A percentile compares a stretch with the other conserved stretches of the same genome.
phyloP scores from a whole-genome alignment of 1,284 basidiomycete species.

The Boletus smithii region DNA sequence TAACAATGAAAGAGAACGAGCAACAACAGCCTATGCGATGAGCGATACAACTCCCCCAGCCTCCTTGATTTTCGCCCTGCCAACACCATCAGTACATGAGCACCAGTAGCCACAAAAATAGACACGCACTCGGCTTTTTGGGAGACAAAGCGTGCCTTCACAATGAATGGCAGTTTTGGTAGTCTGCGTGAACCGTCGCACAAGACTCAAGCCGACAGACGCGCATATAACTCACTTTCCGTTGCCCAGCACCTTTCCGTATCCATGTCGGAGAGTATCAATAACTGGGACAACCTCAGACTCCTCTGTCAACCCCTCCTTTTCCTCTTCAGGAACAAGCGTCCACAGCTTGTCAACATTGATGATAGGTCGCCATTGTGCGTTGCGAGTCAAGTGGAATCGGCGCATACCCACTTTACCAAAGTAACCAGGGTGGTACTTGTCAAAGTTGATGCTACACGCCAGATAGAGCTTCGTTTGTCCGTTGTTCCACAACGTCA shows the following conservation, averaged over 20 bases:
- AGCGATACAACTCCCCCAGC: constrained; percentile 92
- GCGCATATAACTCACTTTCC: constrained; percentile 56
- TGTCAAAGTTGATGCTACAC: constrained; percentile 80
- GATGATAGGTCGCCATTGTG: constrained; percentile 89
- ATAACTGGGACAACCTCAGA: constrained; percentile 88
- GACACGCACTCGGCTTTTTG: constrained; percentile 78
- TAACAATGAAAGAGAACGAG: constrained; percentile 23
- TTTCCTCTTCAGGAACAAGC: constrained; percentile 75
- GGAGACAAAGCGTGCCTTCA: constrained; percentile 94
- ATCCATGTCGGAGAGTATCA: constrained; percentile 82
- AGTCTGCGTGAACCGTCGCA: constrained; percentile 43
- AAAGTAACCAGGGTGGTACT: constrained; percentile 99
- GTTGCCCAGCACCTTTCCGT: constrained; percentile 90
- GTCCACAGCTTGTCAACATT: constrained; percentile 95
- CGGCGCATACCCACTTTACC: constrained; percentile 99
- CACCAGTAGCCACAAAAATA: not conserved
- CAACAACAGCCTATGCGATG: constrained; percentile 62
- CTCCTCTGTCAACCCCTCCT: constrained; percentile 62
- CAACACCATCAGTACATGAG: constrained; percentile 7
- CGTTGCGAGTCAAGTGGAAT: constrained; percentile 94
- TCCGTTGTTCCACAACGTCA: not conserved
- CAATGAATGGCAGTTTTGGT: constrained; percentile 86
- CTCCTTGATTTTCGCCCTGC: constrained; percentile 82
- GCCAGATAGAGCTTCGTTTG: not conserved
- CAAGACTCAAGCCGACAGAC: not conserved